Evolutionary conservation across 1,284 basidiomycete genomes (phyloP).

Genomic region (Peniophora sp.): DNA sequence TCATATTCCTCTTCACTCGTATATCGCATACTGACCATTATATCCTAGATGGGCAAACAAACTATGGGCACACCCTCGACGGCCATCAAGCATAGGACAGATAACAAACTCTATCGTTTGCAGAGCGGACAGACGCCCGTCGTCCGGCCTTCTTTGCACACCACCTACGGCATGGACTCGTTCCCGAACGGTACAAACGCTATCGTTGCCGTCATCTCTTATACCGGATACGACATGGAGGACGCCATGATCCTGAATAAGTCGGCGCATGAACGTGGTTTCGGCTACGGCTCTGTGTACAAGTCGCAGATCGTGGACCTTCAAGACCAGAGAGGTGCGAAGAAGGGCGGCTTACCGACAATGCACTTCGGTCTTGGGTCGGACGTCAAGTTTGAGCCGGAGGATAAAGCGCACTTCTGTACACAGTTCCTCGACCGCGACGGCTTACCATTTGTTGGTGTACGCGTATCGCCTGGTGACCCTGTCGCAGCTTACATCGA

Average conservation of each 20-base stretch:
- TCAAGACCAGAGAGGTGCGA: constrained; percentile 67
- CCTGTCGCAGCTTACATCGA: constrained; percentile 84
- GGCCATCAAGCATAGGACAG: constrained; percentile 84
- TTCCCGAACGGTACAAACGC: constrained; percentile 99
- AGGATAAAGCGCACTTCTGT: constrained; percentile 49
- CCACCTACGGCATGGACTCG: constrained; percentile 97
- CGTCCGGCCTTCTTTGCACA: constrained; percentile 88
- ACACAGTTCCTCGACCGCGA: constrained; percentile 71
- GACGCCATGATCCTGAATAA: constrained; percentile 99
- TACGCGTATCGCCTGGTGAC: constrained; percentile 67
- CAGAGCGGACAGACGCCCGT: constrained; percentile 95
- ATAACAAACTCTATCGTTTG: constrained; percentile 97
- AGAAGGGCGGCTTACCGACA: constrained; percentile 44
- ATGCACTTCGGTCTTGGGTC: constrained; percentile 85
- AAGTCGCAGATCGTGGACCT: constrained; percentile 93
- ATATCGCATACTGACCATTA: constrained; percentile 6
- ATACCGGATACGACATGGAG: constrained; percentile 99
- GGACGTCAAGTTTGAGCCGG: constrained; percentile 57
- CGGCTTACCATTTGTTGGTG: constrained; percentile 80
- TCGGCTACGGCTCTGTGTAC: constrained; percentile 95
- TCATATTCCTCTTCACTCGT: neutral
- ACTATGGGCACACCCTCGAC: constrained; percentile 98
- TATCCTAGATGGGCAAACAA: constrained; percentile 94
- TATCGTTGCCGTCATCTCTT: constrained; percentile 97
- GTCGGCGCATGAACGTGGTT: constrained; percentile 96